Evolutionary conservation across 139 green algal genomes (phyloP), one percentile per base, ranked within the genome.

Genomic region (Chlamydomonas sp.): DNA sequence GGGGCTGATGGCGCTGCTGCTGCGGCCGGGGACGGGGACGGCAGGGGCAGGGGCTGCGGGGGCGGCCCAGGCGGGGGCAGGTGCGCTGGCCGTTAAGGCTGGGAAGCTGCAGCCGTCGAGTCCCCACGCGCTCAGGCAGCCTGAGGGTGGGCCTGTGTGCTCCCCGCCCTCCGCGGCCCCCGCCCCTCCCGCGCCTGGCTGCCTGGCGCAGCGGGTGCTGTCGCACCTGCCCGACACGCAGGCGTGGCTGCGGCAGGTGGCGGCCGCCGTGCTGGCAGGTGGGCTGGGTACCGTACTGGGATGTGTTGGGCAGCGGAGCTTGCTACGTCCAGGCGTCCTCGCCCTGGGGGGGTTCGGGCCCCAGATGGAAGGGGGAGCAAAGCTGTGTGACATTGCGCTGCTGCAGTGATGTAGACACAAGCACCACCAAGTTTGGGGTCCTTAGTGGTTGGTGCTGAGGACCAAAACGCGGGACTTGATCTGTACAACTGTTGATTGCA

Each of bases 161-260:
- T 16, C 31, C 57, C 6, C 12, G 5, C 6, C 77, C 12, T 2
- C 58, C 14, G 58, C 59, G 20, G 10, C 58, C 10, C 7, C 17
- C 58, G 59, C 10, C 5, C 49, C 69, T 66, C 10, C 67, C 2
- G 16, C 80, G 20, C 10, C 68, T 17, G 17, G n/a, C 1, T 89
- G 85, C 80, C 64, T 90, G 79, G 90, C 85, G 57, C 18, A 69
- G 20, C 31, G 58, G 31, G 77, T 91, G 18, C 73, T 90, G 64
- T 0, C 14, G 14, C 58, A 83, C 10, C 77, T 90, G 80, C 83
- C 79, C 10, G 89, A 89, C 20, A 89, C 89, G 76, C 85, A 90
- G 85, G 31, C 68, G 59, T 92, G 91, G 85, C 60, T 92, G 67
- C 67, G 88, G 63, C 89, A 94, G 77, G 67, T 87, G 49, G 79